A percentile compares a stretch with the other conserved stretches of the same genome.
Evolutionary conservation across 768 basidiomycete genomes (phyloP).

Genomic region (Kwoniella sp.): DNA sequence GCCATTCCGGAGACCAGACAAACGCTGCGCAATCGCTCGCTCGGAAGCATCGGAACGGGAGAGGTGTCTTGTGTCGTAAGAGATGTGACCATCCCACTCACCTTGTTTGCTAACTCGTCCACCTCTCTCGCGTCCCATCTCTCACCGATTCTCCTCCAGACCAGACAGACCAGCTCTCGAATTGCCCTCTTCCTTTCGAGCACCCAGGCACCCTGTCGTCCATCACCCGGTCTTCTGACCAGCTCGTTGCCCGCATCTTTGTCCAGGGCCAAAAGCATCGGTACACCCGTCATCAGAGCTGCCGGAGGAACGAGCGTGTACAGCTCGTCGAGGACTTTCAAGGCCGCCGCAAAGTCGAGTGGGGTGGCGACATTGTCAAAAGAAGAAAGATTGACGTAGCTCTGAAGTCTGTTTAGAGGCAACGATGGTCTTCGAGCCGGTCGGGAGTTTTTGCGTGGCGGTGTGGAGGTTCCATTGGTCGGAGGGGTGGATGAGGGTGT

Average conservation of each 20-base stretch:
- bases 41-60: too few relatives aligned
- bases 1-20: too few relatives aligned
- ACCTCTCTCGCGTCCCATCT: conserved; percentile 71
- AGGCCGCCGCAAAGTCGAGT: conserved; percentile 74
- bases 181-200: conserved; percentile 59
- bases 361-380: conserved; percentile 62
- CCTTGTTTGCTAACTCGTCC: conserved; percentile 45
- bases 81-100: conserved; percentile 18
- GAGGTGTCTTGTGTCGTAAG: neutral
- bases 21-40: neutral
- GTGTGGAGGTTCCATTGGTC: conserved; percentile 13
- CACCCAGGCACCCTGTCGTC: conserved; percentile 58
- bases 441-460: conserved; percentile 13
- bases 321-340: conserved; percentile 68
- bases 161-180: conserved; percentile 66
- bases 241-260: conserved; percentile 58
- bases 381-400: conserved; percentile 27
- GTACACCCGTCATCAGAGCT: conserved; percentile 73
- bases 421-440: conserved; percentile 44
- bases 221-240: conserved; percentile 45
- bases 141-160: conserved; percentile 71
- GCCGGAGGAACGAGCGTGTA: conserved; percentile 75
- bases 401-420: conserved; percentile 46
- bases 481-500: conserved; percentile 31
- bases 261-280: conserved; percentile 82